Conservation (phyloP, 495 filamentous ascomycete species). For the Pseudoneurospora amorphoporcata region DNA sequence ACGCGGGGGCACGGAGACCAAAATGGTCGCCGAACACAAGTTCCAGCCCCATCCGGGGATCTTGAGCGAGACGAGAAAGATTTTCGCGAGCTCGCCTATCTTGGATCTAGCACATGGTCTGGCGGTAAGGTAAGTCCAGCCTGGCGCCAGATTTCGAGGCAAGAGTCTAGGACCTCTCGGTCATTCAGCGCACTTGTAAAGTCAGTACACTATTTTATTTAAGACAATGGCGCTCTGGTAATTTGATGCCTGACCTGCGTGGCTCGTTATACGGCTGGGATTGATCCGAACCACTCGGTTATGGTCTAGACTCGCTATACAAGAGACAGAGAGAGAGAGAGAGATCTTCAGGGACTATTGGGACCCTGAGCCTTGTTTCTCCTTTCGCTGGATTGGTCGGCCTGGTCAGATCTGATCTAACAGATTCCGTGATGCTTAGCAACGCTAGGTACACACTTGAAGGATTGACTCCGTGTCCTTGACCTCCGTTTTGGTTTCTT, state of each 20-base stretch:
- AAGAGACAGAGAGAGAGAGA: neutral
- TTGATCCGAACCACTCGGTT: neutral
- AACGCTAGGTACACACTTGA: neutral
- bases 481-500: neutral
- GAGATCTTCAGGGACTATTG: neutral
- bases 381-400: neutral
- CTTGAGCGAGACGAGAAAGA: neutral
- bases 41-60: neutral
- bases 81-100: neutral
- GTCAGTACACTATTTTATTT: no score
- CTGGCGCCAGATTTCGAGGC: neutral
- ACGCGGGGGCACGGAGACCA: neutral
- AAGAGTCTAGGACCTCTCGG: neutral
- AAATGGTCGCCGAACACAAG: neutral
- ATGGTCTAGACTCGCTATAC: neutral
- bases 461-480: neutral
- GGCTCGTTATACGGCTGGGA: neutral
- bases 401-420: neutral
- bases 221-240: neutral
- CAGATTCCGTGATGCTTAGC: neutral
- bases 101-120: neutral
- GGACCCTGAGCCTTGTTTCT: neutral
- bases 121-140: neutral
- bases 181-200: neutral
- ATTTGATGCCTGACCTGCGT: neutral